These are phyloP conservation scores for Wickerhamomyces alni DNA, from an alignment of 805 yeast species.

Conservation along the genomic window DNA sequence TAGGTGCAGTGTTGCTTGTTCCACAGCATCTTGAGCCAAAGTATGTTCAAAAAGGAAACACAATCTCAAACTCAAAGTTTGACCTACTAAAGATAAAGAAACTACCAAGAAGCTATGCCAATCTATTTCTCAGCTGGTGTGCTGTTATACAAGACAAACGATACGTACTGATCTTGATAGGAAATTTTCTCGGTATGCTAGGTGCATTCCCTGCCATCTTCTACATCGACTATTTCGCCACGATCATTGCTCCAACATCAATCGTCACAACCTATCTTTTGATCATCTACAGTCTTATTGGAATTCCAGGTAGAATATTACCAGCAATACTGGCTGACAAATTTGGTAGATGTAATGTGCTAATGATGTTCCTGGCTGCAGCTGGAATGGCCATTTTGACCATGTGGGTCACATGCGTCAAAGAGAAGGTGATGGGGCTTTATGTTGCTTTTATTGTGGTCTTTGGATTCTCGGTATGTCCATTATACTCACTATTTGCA, in stretches of 20 bases:
- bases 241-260: constrained; percentile 8
- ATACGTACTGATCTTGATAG: constrained; percentile 7
- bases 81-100: constrained; percentile 5
- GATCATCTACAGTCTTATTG: constrained; percentile 17
- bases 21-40: constrained; percentile 13
- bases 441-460: constrained; percentile 13
- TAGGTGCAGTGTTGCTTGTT: constrained; percentile 9
- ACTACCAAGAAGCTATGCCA: constrained; percentile 8
- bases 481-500: constrained; percentile 17
- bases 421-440: constrained; percentile 6
- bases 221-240: constrained; percentile 20
- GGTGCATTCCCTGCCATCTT: constrained; percentile 21
- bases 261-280: constrained; percentile 11
- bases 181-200: constrained; percentile 18
- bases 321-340: constrained; percentile 18
- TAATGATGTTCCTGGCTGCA: constrained; percentile 7
- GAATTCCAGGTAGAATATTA: constrained; percentile 20
- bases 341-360: constrained; percentile 15
- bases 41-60: constrained; percentile 9
- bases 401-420: constrained; percentile 16
- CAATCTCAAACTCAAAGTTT: constrained; percentile 15
- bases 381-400: constrained; percentile 8
- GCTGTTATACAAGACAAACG: constrained; percentile 6
- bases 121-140: constrained; percentile 10
- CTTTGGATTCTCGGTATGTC: constrained; percentile 18